Percentiles rank a stretch among this genome's conserved stretches.
phyloP scores from a whole-genome alignment of 2,329 filamentous ascomycete species.

The Graphilbum sp. region DNA sequence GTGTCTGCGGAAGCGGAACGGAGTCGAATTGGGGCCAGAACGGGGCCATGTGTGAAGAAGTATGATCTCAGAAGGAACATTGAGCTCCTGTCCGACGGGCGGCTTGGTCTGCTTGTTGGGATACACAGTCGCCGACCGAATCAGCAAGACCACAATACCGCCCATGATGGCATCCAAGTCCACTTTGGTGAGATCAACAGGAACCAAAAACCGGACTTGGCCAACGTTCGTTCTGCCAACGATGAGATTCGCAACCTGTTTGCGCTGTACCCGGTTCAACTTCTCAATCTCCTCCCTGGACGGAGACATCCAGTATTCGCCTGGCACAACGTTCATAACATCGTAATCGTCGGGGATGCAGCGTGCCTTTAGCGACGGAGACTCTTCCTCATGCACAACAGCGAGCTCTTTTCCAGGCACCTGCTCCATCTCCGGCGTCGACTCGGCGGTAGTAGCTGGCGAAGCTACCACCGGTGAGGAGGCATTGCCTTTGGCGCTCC shows the following conservation, averaged over 20 bases:
- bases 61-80: conserved; percentile 76
- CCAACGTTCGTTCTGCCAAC: conserved; percentile 76
- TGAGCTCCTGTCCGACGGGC: conserved; percentile 70
- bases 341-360: conserved; percentile 10
- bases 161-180: conserved; percentile 67
- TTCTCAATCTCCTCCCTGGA: conserved; percentile 55
- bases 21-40: conserved; percentile 45
- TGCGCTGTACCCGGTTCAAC: conserved; percentile 66
- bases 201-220: conserved; percentile 61
- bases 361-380: conserved; percentile 17
- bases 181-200: conserved; percentile 67
- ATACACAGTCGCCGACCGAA: conserved; percentile 80
- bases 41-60: conserved; percentile 90
- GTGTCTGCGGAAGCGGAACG: conserved; percentile 40
- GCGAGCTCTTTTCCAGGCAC: conserved; percentile 60
- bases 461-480: background rate
- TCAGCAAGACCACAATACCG: conserved; percentile 57
- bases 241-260: conserved; percentile 56
- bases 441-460: background rate
- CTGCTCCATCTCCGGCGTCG: conserved; percentile 46
- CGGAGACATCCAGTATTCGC: conserved; percentile 78
- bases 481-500: background rate
- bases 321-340: conserved; percentile 24
- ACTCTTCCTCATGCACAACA: conserved; percentile 58
- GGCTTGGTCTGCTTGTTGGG: conserved; percentile 63